Conservation (phyloP, 2,329 filamentous ascomycete genomes). For the Coniosporium tulheliwenetii region DNA sequence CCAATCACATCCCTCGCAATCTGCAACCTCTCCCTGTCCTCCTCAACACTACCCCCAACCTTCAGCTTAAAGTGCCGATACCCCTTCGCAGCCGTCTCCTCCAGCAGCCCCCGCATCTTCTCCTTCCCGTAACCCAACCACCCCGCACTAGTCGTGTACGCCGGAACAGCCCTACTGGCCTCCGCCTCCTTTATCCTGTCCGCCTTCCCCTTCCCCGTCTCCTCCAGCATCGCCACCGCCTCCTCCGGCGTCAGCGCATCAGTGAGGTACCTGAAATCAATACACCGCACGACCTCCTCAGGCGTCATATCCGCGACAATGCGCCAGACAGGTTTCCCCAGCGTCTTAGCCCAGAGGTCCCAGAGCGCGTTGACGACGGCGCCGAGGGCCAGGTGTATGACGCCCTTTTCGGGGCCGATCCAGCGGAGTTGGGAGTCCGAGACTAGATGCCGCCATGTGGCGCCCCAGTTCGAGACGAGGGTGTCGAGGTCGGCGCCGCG, state of each 20-base stretch:
- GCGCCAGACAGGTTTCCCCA: slow-evolving; percentile 78
- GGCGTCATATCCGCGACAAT: slow-evolving; percentile 83
- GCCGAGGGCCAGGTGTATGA: slow-evolving; percentile 81
- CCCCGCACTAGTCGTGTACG: slow-evolving; percentile 79
- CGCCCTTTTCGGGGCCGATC: slow-evolving; percentile 89
- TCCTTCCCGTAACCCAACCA: slow-evolving; percentile 87
- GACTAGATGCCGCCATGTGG: slow-evolving; percentile 85
- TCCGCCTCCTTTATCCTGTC: slow-evolving; percentile 60
- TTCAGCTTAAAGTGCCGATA: slow-evolving; percentile 87
- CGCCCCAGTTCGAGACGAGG: slow-evolving; percentile 66
- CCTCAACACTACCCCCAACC: slow-evolving; percentile 58
- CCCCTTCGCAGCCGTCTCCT: slow-evolving; percentile 59
- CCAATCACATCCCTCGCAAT: slow-evolving; percentile 71
- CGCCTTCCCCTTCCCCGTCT: slow-evolving; percentile 51
- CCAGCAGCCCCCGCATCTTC: slow-evolving; percentile 65
- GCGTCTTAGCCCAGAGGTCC: slow-evolving; percentile 22
- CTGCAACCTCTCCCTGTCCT: slow-evolving; percentile 52
- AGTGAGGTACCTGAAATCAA: slow-evolving; percentile 90
- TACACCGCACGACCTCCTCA: slow-evolving; percentile 72
- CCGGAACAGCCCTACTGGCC: slow-evolving; percentile 60
- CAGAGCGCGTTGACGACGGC: slow-evolving; percentile 39
- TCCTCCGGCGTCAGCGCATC: slow-evolving; percentile 83
- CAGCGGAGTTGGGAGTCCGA: slow-evolving; percentile 80
- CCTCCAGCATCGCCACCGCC: slow-evolving; percentile 54
- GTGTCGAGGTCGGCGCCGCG: slow-evolving; percentile 60